Evolutionary conservation across 2,329 filamentous ascomycete genomes (phyloP).

Genomic region (Penicillium fuscoglaucum): DNA sequence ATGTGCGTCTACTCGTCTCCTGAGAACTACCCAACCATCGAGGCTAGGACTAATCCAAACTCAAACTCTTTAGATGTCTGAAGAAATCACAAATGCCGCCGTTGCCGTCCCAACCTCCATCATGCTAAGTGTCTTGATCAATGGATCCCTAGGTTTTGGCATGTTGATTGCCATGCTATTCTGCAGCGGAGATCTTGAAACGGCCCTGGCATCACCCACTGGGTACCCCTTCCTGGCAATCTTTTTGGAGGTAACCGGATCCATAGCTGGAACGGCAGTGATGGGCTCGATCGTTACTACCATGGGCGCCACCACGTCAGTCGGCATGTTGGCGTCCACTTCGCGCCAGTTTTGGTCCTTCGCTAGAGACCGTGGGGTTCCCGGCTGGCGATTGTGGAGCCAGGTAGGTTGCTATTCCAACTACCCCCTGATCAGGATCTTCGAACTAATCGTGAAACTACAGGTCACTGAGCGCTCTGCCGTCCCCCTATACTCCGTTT

Average conservation of each 20-base stretch:
- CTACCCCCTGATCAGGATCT: not conserved
- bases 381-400: constrained; percentile 32
- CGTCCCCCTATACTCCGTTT: constrained; percentile 29
- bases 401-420: constrained; percentile 18
- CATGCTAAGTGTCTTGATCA: constrained; percentile 38
- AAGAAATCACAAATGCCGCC: constrained; percentile 43
- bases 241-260: constrained; percentile 34
- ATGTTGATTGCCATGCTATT: constrained; percentile 43
- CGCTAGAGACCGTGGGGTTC: constrained; percentile 29
- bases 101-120: constrained; percentile 40
- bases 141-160: constrained; percentile 38
- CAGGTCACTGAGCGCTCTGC: constrained; percentile 27
- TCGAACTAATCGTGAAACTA: not conserved
- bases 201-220: constrained; percentile 27
- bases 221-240: constrained; percentile 41
- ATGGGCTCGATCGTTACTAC: constrained; percentile 32
- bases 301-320: constrained; percentile 33
- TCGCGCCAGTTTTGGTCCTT: constrained; percentile 43
- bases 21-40: not conserved
- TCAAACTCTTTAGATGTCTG: constrained; percentile 30
- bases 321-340: constrained; percentile 45
- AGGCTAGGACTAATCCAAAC: not conserved
- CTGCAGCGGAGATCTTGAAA: constrained; percentile 37
- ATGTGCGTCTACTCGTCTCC: constrained; percentile 29
- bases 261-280: constrained; percentile 26